These are phyloP conservation scores for Aspergillus steynii DNA, from an alignment of 495 filamentous ascomycete species.

Conservation along the genomic window DNA sequence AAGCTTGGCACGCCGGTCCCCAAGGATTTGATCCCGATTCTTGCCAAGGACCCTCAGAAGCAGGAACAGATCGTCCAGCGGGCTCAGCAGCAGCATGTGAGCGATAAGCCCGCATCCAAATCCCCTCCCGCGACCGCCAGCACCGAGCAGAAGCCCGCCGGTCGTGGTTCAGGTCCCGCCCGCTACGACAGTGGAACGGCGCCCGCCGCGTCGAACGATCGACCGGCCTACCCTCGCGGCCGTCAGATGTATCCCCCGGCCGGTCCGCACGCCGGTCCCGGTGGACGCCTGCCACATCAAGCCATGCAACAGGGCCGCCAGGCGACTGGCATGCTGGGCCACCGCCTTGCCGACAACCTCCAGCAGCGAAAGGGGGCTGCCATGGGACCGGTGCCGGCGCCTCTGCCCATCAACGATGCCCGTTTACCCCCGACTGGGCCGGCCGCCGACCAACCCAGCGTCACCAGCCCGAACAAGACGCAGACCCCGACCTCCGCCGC, in stretches of 20 bases:
- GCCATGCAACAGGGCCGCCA: conserved; percentile 41
- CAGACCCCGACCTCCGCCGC: conserved; percentile 52
- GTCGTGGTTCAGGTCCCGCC: conserved; percentile 28
- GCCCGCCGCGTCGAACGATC: conserved; percentile 40
- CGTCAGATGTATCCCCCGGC: conserved; percentile 51
- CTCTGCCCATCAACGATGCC: conserved; percentile 56
- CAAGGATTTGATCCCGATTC: conserved; percentile 86
- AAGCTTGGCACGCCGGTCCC: conserved; percentile 91
- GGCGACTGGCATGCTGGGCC: conserved; percentile 50
- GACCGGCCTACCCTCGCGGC: conserved; percentile 41
- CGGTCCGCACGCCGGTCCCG: conserved; percentile 40
- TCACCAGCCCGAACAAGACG: conserved; percentile 47
- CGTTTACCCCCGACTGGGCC: conserved; percentile 52
- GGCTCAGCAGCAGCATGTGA: conserved; percentile 65
- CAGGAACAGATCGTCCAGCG: conserved; percentile 91
- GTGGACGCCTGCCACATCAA: conserved; percentile 43
- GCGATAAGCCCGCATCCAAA: conserved; percentile 55
- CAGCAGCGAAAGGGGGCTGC: conserved; percentile 56
- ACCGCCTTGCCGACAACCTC: conserved; percentile 55
- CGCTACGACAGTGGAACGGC: conserved; percentile 34
- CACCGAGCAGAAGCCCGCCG: conserved; percentile 39
- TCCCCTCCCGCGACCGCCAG: conserved; percentile 21
- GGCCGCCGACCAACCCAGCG: conserved; percentile 40
- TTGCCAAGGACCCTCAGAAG: conserved; percentile 91
- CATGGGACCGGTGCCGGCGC: conserved; percentile 47